phyloP scores from a whole-genome alignment of 306 rosid genomes.

The Myrica gale region DNA sequence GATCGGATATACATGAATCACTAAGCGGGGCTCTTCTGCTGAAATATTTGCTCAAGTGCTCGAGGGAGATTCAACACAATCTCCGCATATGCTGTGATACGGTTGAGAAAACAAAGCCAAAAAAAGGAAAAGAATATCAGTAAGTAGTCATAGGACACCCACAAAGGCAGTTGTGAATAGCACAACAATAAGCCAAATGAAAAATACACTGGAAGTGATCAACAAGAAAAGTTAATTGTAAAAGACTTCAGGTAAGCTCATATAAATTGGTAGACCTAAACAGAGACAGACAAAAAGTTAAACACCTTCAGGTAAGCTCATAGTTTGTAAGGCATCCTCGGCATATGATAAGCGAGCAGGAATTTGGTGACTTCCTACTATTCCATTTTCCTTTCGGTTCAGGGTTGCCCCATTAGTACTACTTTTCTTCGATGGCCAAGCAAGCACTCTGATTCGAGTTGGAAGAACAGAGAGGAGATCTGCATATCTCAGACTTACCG shows the following conservation, averaged over 20 bases:
- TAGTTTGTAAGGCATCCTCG: slow-evolving; percentile 79
- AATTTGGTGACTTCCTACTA: slow-evolving; percentile 39
- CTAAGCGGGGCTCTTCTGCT: slow-evolving; percentile 30
- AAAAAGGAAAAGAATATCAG: not conserved
- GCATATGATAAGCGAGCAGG: slow-evolving; percentile 77
- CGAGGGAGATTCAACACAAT: slow-evolving; percentile 76
- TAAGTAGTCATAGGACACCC: slow-evolving; percentile 15
- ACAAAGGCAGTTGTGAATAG: not conserved
- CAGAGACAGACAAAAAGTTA: not conserved
- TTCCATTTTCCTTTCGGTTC: slow-evolving; percentile 62
- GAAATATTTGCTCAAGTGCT: slow-evolving; percentile 60
- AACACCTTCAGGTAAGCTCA: slow-evolving; percentile 88
- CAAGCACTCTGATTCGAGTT: slow-evolving; percentile 61
- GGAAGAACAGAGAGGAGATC: slow-evolving; percentile 80
- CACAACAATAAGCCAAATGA: not conserved
- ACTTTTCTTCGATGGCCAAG: slow-evolving; percentile 71
- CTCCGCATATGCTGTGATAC: slow-evolving; percentile 80
- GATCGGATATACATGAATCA: slow-evolving; percentile 19
- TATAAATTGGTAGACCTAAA: not conserved
- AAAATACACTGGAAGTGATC: slow-evolving; percentile 18
- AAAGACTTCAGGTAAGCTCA: not conserved
- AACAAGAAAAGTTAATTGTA: too few relatives aligned
- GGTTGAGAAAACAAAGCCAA: slow-evolving; percentile 20
- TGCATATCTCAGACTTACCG: slow-evolving; percentile 75
- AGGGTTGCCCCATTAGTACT: slow-evolving; percentile 29